Conservation (phyloP, 1,284 basidiomycete genomes). For the Boletellus deceptivus region DNA sequence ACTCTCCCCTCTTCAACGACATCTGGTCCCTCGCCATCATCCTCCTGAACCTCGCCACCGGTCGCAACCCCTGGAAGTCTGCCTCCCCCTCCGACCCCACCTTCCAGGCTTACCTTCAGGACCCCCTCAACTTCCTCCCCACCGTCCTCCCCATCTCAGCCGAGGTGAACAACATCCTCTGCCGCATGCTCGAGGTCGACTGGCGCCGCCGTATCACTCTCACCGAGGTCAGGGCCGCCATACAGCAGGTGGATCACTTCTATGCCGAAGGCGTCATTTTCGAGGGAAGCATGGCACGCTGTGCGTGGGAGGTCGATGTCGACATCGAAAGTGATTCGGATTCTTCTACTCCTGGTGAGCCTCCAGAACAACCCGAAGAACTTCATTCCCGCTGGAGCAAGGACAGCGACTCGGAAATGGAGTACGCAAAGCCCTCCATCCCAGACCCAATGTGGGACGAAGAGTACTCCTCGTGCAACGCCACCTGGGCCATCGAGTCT, state of each 20-base stretch:
- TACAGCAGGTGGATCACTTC: constrained; percentile 66
- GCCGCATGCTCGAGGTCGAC: constrained; percentile 71
- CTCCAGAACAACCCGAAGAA: constrained; percentile 32
- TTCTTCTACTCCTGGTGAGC: constrained; percentile 38
- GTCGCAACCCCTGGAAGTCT: constrained; percentile 97
- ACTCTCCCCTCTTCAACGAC: constrained; percentile 89
- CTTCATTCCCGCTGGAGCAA: constrained; percentile 60
- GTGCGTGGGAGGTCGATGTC: constrained; percentile 75
- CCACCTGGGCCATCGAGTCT: constrained; percentile 45
- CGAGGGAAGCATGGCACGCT: constrained; percentile 80
- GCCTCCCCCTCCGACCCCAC: constrained; percentile 79
- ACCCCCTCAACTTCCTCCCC: constrained; percentile 63
- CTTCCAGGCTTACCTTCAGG: constrained; percentile 71
- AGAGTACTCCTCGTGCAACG: constrained; percentile 38
- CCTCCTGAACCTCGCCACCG: constrained; percentile 93
- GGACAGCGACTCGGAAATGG: constrained; percentile 62
- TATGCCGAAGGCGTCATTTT: constrained; percentile 74
- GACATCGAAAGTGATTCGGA: constrained; percentile 58
- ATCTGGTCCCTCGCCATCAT: constrained; percentile 98
- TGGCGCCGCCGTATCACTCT: constrained; percentile 70
- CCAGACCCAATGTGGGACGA: constrained; percentile 39
- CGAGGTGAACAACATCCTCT: constrained; percentile 66
- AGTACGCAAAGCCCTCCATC: constrained; percentile 49
- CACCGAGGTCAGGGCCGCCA: constrained; percentile 65
- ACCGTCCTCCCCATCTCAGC: constrained; percentile 73